Evolutionary conservation across 2,329 filamentous ascomycete species (phyloP), one percentile per base, ranked within the genome.

Genomic region (Cladophialophora psammophila): DNA sequence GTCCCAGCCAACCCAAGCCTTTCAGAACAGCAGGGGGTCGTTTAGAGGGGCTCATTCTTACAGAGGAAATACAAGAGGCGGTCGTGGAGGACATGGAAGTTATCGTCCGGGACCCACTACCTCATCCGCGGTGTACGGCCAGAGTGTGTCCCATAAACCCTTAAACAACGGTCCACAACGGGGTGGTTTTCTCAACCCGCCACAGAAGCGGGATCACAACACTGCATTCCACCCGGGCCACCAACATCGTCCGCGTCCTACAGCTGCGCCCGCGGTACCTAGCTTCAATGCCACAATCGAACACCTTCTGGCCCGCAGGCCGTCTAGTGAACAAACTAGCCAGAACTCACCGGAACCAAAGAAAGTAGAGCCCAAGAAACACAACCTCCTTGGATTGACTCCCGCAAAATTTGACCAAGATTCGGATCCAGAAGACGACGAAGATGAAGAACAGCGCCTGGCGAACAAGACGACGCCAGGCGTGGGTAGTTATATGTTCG

Each of bases 381-480:
- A 80, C 52, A 84, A 84, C 53, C 79, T 82, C 63, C 76, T 84
- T 5, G 82, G 82, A 1, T 70, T 84, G 59, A 84, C 82, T 0
- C 82, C 82, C 1, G 79, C 79, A 60, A 74, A 76, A 0, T 77
- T 81, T 42, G 80, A 83, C 8, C 79, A 80, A 45, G 80, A 82
- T 68, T 82, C 81, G 0, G 82, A 80, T 53, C 79, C 79, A 53
- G 80, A 82, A 32, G 80, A 82, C 52, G 78, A 76, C 15, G 80
- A 74, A 60, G 74, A 69, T 48, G 73, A 81, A 52, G 82, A 84
- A 69, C 80, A 82, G 70, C 63, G 64, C 10, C 61, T 70, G 3
- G 60, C 61, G 8, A 73, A 76, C n/a, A 78, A 79, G 3, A 69
- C 72, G 18, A 70, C 68, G 40, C 57, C 70, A 2, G 68, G 71